A percentile compares a stretch with the other conserved stretches of the same genome.
Conservation (phyloP, 768 basidiomycete genomes). For the Mycena vitilis region DNA sequence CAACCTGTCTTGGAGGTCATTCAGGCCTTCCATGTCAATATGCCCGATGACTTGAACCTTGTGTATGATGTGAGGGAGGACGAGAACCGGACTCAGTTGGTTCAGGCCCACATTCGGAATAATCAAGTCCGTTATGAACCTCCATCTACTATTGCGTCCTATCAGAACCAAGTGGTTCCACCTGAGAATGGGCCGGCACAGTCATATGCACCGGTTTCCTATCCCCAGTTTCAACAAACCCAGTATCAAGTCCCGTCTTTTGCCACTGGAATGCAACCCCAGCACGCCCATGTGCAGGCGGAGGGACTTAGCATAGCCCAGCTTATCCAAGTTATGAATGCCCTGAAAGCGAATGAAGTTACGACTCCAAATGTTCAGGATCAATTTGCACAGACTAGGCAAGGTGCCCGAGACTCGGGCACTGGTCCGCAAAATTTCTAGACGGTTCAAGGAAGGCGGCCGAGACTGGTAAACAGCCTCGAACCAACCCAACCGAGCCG, state of each 20-base stretch:
- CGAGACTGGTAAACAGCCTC: background rate
- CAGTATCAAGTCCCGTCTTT: background rate
- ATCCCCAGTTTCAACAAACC: background rate
- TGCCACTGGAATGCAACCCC: no score
- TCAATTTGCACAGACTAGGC: background rate
- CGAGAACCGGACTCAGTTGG: background rate
- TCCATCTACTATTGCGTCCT: background rate
- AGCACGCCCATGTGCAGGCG: background rate
- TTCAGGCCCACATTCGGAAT: background rate
- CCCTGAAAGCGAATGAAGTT: background rate
- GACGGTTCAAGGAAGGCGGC: slow-evolving; percentile 8
- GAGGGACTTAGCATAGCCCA: background rate
- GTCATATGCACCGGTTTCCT: no score
- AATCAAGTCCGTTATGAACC: no score
- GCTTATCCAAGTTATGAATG: background rate
- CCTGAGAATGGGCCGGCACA: background rate
- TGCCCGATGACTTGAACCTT: background rate
- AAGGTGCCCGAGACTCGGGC: background rate
- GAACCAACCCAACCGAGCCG: background rate
- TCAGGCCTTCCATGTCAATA: background rate
- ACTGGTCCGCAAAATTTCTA: background rate
- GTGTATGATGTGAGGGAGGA: background rate
- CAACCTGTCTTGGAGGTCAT: background rate
- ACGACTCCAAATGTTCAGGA: background rate
- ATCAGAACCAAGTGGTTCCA: background rate